A percentile compares a stretch with the other conserved stretches of the same genome.
Conservation (phyloP, 2,329 filamentous ascomycete genomes). For the Bipolaris oryzae region DNA sequence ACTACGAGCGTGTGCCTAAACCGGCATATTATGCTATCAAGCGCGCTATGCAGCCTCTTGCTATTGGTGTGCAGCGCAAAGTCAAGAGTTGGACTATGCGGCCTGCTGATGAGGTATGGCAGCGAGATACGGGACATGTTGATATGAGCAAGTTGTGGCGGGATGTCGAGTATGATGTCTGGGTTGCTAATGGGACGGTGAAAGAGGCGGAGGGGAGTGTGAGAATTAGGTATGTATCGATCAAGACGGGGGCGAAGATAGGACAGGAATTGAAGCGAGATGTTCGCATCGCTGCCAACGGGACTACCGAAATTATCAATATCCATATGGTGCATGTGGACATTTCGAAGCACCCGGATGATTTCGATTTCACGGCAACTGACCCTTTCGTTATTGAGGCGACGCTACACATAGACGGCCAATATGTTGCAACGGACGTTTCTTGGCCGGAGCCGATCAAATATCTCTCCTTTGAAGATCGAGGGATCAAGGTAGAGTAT, state of each 20-base stretch:
- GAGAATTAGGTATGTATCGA: slow-evolving; percentile 59
- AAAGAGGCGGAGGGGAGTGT: slow-evolving; percentile 54
- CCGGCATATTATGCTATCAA: slow-evolving; percentile 77
- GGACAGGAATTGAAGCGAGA: slow-evolving; percentile 52
- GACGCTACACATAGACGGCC: slow-evolving; percentile 56
- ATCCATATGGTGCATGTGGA: slow-evolving; percentile 27
- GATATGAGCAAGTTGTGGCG: slow-evolving; percentile 29
- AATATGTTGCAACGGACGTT: slow-evolving; percentile 58
- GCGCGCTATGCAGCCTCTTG: slow-evolving; percentile 56
- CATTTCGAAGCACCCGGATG: not conserved
- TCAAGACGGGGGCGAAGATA: slow-evolving; percentile 60
- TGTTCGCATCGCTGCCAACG: slow-evolving; percentile 57
- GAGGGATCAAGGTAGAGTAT: slow-evolving; percentile 51
- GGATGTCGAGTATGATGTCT: slow-evolving; percentile 56
- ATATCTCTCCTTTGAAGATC: slow-evolving; percentile 59
- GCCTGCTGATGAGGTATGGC: slow-evolving; percentile 47
- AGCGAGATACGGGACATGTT: slow-evolving; percentile 37
- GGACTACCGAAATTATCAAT: slow-evolving; percentile 59
- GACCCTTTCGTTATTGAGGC: slow-evolving; percentile 61
- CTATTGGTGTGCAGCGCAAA: slow-evolving; percentile 63
- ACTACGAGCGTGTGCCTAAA: slow-evolving; percentile 79
- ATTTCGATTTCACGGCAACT: slow-evolving; percentile 55
- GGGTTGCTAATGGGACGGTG: slow-evolving; percentile 59
- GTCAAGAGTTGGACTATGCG: slow-evolving; percentile 54
- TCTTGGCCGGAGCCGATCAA: slow-evolving; percentile 68